A percentile compares a stretch with the other conserved stretches of the same genome.
phyloP scores from a whole-genome alignment of 352 stramenopile genomes.

The Phytopythium boreale region DNA sequence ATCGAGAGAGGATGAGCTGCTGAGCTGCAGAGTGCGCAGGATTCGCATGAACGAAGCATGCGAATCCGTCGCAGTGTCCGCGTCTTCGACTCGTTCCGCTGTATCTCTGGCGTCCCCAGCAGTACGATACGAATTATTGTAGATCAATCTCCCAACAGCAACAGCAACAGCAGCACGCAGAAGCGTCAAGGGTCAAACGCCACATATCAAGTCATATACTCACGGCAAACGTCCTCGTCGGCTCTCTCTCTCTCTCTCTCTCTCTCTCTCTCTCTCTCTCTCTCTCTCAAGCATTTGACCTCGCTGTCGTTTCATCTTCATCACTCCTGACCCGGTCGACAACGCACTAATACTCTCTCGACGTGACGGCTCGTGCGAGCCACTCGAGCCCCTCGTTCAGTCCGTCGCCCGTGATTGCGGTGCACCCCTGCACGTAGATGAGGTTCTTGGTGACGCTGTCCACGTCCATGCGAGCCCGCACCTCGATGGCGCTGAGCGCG shows the following conservation, averaged over 20 bases:
- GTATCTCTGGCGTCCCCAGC: neutral
- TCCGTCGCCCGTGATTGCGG: conserved; percentile 28
- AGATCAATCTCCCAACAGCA: no score
- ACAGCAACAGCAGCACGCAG: no score
- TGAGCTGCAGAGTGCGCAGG: no score
- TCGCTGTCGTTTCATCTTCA: neutral
- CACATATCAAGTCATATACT: neutral
- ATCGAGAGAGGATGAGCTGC: no score
- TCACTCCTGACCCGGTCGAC: neutral
- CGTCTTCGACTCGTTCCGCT: neutral
- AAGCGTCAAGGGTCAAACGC: no score
- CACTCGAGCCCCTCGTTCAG: conserved; percentile 53
- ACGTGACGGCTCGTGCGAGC: conserved; percentile 33
- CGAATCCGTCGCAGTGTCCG: no score
- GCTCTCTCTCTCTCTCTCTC: neutral
- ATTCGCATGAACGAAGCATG: no score
- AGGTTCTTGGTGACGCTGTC: conserved; percentile 31
- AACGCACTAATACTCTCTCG: neutral
- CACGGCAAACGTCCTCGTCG: no score
- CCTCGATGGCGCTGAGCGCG: conserved; percentile 25
- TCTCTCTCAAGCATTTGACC: neutral
- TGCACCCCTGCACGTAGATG: conserved; percentile 28
- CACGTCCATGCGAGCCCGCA: conserved; percentile 32
- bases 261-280: no score
- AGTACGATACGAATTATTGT: neutral